Evolutionary conservation across 495 filamentous ascomycete genomes (phyloP).

Genomic region (Penicillium maclennaniae): DNA sequence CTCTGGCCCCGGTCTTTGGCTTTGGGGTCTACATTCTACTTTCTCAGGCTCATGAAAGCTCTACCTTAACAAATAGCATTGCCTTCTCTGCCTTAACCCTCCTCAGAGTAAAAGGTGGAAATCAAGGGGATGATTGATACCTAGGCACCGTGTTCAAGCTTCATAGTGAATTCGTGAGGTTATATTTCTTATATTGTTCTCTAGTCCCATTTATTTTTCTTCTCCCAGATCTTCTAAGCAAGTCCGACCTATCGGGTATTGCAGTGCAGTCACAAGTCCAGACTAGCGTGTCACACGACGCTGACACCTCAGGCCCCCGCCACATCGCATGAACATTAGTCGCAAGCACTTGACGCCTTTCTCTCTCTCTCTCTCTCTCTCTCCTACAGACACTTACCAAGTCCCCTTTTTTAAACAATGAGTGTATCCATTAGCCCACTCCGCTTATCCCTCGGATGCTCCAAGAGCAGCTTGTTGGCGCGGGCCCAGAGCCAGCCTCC

Average conservation of each 20-base stretch:
- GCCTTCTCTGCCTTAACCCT: conserved; percentile 26
- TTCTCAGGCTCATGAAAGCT: conserved; percentile 9
- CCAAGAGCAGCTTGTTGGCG: not conserved
- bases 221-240: not conserved
- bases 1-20: conserved; percentile 21
- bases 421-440: not conserved
- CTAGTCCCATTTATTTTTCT: not conserved
- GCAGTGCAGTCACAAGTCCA: not conserved
- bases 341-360: not conserved
- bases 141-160: too few species aligned
- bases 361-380: too few species aligned
- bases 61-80: conserved; percentile 19
- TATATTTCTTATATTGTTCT: too few species aligned
- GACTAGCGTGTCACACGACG: not conserved
- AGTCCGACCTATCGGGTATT: not conserved
- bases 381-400: not conserved
- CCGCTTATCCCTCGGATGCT: not conserved
- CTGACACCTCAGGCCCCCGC: not conserved
- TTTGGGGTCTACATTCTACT: conserved; percentile 22
- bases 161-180: too few species aligned
- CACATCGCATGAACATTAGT: not conserved
- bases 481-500: not conserved
- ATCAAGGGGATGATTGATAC: too few species aligned
- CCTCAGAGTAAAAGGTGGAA: too few species aligned
- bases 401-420: not conserved